These are phyloP conservation scores for Microcos paniculata DNA, from an alignment of 345 rosid genomes.

Conservation along the genomic window DNA sequence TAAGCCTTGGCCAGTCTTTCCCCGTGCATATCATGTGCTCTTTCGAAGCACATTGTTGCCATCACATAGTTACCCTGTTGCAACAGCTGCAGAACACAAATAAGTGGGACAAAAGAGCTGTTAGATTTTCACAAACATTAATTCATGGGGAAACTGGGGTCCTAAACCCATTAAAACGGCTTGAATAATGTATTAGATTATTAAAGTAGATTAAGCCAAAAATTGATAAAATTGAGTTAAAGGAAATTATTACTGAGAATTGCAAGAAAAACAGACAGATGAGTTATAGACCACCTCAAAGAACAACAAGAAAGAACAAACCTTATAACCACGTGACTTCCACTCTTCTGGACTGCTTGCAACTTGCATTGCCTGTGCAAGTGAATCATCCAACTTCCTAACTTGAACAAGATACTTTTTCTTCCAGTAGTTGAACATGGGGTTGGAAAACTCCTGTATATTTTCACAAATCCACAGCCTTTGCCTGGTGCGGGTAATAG, in stretches of 20 bases:
- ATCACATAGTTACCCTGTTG: conserved; percentile 38
- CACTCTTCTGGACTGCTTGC: conserved; percentile 48
- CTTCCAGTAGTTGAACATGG: conserved; percentile 43
- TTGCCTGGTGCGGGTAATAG: conserved; percentile 54
- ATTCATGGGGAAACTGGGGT: neutral
- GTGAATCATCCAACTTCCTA: conserved; percentile 32
- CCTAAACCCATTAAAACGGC: neutral
- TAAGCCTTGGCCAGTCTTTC: conserved; percentile 46
- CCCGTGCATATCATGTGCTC: conserved; percentile 39
- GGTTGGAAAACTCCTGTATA: conserved; percentile 30
- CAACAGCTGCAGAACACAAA: conserved; percentile 37
- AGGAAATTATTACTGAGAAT: neutral
- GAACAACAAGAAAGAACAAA: conserved; percentile 9
- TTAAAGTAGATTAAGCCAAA: neutral
- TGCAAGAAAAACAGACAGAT: neutral
- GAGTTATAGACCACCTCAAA: neutral
- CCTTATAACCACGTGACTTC: conserved; percentile 49
- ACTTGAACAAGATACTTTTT: conserved; percentile 34
- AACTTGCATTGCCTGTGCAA: conserved; percentile 43
- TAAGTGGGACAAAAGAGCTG: neutral
- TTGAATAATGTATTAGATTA: neutral
- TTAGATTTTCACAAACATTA: neutral
- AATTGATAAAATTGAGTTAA: neutral
- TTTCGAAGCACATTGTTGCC: conserved; percentile 53
- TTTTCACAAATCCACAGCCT: conserved; percentile 58